phyloP scores from a whole-genome alignment of 1,284 basidiomycete genomes.

The Moesziomyces parantarcticus region DNA sequence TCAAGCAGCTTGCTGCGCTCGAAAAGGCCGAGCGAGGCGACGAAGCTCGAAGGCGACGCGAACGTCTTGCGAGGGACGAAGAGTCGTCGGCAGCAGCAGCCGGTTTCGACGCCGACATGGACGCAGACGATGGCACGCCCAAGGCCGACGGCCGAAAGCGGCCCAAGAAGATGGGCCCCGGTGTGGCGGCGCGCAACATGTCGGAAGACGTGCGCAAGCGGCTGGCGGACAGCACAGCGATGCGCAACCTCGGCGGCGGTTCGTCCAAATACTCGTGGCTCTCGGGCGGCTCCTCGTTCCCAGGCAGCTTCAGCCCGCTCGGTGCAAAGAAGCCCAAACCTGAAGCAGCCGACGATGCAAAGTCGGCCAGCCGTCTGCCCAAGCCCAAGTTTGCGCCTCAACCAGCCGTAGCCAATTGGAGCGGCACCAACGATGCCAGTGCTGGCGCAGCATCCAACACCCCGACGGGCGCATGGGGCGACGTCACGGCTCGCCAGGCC shows the following conservation, averaged over 20 bases:
- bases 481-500: constrained; percentile 59
- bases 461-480: constrained; percentile 61
- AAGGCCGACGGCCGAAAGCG: constrained; percentile 42
- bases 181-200: constrained; percentile 60
- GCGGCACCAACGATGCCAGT: constrained; percentile 11
- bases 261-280: constrained; percentile 59
- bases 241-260: constrained; percentile 59
- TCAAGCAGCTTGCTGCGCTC: constrained; percentile 62
- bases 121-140: constrained; percentile 38
- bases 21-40: constrained; percentile 63
- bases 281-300: constrained; percentile 26
- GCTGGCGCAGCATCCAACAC: constrained; percentile 2
- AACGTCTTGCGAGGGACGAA: constrained; percentile 58
- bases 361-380: constrained; percentile 41
- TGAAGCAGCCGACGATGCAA: constrained; percentile 25
- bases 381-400: constrained; percentile 63
- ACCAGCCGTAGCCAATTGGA: constrained; percentile 32
- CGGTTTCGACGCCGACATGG: constrained; percentile 30
- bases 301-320: constrained; percentile 29
- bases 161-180: constrained; percentile 53
- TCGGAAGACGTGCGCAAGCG: constrained; percentile 64
- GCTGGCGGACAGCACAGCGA: constrained; percentile 65
- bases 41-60: constrained; percentile 55
- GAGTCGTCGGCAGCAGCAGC: constrained; percentile 48
- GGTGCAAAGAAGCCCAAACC: constrained; percentile 38